These are phyloP conservation scores for Collybia sp. DNA, from an alignment of 768 basidiomycete genomes.

Conservation along the genomic window DNA sequence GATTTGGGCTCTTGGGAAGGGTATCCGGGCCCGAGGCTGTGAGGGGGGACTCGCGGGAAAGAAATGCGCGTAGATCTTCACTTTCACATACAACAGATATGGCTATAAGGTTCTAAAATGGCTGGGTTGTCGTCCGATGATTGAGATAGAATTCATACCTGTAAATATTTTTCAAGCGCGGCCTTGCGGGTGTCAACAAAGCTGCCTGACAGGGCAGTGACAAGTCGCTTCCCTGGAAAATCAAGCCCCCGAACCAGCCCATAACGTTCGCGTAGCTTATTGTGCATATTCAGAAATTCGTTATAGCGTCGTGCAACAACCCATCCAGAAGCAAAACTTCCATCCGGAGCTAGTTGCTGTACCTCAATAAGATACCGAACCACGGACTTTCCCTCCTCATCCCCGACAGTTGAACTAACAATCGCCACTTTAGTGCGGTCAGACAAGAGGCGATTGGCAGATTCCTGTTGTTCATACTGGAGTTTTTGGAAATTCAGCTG, in stretches of 20 bases:
- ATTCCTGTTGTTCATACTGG: slow-evolving; percentile 92
- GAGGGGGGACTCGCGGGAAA: slow-evolving; percentile 86
- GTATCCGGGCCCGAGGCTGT: slow-evolving; percentile 47
- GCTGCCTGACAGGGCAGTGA: slow-evolving; percentile 79
- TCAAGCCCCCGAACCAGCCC: slow-evolving; percentile 65
- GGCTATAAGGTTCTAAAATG: slow-evolving; percentile 59
- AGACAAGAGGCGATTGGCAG: slow-evolving; percentile 82
- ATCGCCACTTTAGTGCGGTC: slow-evolving; percentile 84
- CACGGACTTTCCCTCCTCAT: slow-evolving; percentile 85
- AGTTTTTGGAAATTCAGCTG: slow-evolving; percentile 85
- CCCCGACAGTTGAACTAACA: slow-evolving; percentile 74
- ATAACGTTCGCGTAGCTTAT: slow-evolving; percentile 76
- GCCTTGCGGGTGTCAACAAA: slow-evolving; percentile 80
- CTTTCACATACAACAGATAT: slow-evolving; percentile 78
- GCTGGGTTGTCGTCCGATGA: not conserved
- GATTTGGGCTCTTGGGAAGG: slow-evolving; percentile 30
- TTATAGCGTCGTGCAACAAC: slow-evolving; percentile 91
- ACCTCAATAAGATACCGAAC: slow-evolving; percentile 92
- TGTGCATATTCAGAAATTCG: slow-evolving; percentile 90
- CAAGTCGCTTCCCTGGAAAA: slow-evolving; percentile 91
- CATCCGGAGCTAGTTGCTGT: slow-evolving; percentile 80
- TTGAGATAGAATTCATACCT: slow-evolving; percentile 41
- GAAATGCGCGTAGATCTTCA: slow-evolving; percentile 75
- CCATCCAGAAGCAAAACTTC: slow-evolving; percentile 83
- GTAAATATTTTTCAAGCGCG: slow-evolving; percentile 86